Percentiles rank a stretch among this genome's conserved stretches.
These are phyloP conservation scores for Kazachstania psychrophila DNA, from an alignment of 805 yeast genomes.

Conservation along the genomic window DNA sequence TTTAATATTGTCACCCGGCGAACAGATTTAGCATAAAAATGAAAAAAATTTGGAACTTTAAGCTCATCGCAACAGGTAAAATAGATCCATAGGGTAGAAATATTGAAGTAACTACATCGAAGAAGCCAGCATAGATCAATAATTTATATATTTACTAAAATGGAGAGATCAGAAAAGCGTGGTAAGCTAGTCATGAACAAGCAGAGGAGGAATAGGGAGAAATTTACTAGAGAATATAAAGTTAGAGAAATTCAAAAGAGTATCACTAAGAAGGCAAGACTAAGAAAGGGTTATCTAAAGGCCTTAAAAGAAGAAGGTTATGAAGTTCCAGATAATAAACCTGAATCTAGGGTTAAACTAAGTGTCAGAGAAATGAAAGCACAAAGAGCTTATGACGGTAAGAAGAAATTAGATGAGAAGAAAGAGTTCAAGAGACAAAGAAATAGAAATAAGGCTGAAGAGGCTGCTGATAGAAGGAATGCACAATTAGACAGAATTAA, in stretches of 20 bases:
- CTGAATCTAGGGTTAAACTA: constrained; percentile 9
- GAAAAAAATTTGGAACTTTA: constrained; percentile 1
- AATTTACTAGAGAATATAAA: constrained; percentile 32
- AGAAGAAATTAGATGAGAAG: constrained; percentile 27
- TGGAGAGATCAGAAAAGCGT: too few relatives aligned
- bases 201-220: constrained; percentile 24
- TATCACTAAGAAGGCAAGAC: constrained; percentile 67
- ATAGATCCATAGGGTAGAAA: background rate
- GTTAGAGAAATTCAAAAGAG: constrained; percentile 67
- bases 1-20: too few relatives aligned
- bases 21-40: too few relatives aligned
- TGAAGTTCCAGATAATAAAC: constrained; percentile 36
- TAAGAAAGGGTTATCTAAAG: constrained; percentile 75
- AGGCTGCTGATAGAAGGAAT: constrained; percentile 35
- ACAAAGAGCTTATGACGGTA: constrained; percentile 18
- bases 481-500: constrained; percentile 31
- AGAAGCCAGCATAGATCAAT: background rate
- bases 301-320: constrained; percentile 65
- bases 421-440: constrained; percentile 31
- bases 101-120: background rate
- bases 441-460: constrained; percentile 26
- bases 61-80: constrained; percentile 7
- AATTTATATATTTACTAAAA: too few relatives aligned
- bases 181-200: constrained; percentile 18
- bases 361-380: constrained; percentile 16